phyloP scores from a whole-genome alignment of 306 rosid genomes.

The Cercis canadensis region DNA sequence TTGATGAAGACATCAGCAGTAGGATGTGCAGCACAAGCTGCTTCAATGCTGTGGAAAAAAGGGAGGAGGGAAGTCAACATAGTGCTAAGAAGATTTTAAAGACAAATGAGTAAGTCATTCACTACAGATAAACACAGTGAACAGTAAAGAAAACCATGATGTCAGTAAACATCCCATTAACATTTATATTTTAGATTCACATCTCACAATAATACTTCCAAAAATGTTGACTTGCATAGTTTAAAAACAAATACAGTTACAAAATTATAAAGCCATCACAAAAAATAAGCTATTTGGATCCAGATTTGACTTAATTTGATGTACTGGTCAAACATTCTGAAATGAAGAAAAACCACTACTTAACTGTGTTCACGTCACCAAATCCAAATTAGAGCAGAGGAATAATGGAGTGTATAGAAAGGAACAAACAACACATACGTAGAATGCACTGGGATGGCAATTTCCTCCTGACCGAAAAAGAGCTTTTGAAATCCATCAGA shows the following conservation, averaged over 20 bases:
- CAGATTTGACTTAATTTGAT: too few relatives aligned
- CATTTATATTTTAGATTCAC: too few relatives aligned
- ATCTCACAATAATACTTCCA: too few relatives aligned
- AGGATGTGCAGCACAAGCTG: conserved; percentile 96
- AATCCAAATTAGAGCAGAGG: conserved; percentile 21
- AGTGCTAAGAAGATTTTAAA: conserved; percentile 37
- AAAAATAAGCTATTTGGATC: too few relatives aligned
- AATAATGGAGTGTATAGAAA: conserved; percentile 27
- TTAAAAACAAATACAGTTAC: too few relatives aligned
- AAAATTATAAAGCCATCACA: too few relatives aligned
- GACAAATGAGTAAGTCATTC: conserved; percentile 27
- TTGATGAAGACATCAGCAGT: conserved; percentile 99
- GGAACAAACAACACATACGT: conserved; percentile 51
- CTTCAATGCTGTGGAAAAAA: conserved; percentile 76
- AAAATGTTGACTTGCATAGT: too few relatives aligned
- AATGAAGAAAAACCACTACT: neutral
- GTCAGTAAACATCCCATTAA: too few relatives aligned
- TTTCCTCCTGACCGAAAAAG: conserved; percentile 97
- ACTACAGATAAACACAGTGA: conserved; percentile 7
- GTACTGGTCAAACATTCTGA: neutral
- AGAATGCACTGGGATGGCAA: conserved; percentile 96
- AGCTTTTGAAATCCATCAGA: conserved; percentile 98
- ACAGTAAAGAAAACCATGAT: conserved; percentile 15
- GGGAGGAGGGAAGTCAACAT: conserved; percentile 8
- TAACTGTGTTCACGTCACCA: conserved; percentile 10